Conservation (phyloP, 2,329 filamentous ascomycete genomes). For the Aspergillus brasiliensis region DNA sequence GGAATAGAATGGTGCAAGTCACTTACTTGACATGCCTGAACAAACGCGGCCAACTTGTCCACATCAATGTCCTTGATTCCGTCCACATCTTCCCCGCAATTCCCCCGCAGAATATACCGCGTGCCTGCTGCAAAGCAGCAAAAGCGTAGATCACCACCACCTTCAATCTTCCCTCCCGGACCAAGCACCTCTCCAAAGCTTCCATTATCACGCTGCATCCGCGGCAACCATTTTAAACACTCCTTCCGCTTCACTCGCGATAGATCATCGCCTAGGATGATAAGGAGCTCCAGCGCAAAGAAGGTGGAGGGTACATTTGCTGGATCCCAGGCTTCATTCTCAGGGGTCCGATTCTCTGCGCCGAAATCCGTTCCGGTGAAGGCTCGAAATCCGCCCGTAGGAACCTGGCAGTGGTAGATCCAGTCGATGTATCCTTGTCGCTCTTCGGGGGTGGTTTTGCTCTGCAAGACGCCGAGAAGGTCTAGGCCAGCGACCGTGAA, state of each 20-base stretch:
- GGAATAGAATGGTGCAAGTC: background rate
- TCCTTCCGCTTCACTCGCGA: slow-evolving; percentile 66
- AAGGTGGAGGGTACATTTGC: slow-evolving; percentile 85
- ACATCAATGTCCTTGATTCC: slow-evolving; percentile 74
- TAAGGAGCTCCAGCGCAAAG: slow-evolving; percentile 78
- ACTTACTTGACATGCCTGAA: slow-evolving; percentile 64
- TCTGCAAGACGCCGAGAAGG: slow-evolving; percentile 67
- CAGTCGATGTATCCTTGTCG: slow-evolving; percentile 65
- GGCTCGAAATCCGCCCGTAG: slow-evolving; percentile 83
- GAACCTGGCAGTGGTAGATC: slow-evolving; percentile 85
- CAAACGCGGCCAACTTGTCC: slow-evolving; percentile 67
- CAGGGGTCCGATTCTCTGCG: slow-evolving; percentile 48
- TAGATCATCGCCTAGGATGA: slow-evolving; percentile 66
- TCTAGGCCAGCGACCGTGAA: slow-evolving; percentile 87
- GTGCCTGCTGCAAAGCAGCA: slow-evolving; percentile 83
- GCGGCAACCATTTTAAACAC: slow-evolving; percentile 73
- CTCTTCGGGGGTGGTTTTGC: slow-evolving; percentile 57
- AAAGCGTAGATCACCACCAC: slow-evolving; percentile 82
- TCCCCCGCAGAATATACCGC: slow-evolving; percentile 76
- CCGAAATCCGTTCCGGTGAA: slow-evolving; percentile 69
- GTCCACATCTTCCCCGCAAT: slow-evolving; percentile 54
- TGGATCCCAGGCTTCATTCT: slow-evolving; percentile 66
- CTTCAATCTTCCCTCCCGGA: slow-evolving; percentile 64
- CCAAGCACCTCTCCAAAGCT: slow-evolving; percentile 85
- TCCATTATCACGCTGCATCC: slow-evolving; percentile 78